Conservation (phyloP, 805 yeast species). For the Candida quercuum region DNA sequence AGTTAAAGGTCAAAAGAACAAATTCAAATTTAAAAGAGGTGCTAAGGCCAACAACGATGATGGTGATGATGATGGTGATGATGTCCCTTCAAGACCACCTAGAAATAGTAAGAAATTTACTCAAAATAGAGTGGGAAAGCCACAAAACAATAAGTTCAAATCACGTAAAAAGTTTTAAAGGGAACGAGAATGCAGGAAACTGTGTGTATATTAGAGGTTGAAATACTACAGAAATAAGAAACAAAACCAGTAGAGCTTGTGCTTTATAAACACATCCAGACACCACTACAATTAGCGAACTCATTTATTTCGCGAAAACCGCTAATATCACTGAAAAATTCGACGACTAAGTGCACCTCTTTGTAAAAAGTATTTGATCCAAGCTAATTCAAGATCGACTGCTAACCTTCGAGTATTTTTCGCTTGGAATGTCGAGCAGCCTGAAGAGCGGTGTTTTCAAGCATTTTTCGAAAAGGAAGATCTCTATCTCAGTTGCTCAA, state of each 20-base stretch:
- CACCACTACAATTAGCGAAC: too few species aligned
- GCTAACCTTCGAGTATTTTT: too few species aligned
- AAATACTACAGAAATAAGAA: too few species aligned
- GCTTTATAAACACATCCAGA: too few species aligned
- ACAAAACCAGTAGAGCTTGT: too few species aligned
- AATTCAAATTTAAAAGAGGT: constrained; percentile 77
- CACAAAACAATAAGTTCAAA: constrained; percentile 40
- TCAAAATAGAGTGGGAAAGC: constrained; percentile 20
- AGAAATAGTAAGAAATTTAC: constrained; percentile 7
- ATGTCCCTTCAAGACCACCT: constrained; percentile 19
- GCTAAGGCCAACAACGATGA: constrained; percentile 46
- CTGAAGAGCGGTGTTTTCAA: neutral
- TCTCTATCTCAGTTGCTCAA: constrained; percentile 2
- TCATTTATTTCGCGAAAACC: too few species aligned
- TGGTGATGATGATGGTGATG: constrained; percentile 46
- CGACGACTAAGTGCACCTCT: too few species aligned
- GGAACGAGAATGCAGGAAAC: too few species aligned
- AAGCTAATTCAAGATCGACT: too few species aligned
- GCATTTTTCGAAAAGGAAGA: neutral
- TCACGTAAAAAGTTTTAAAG: constrained; percentile 52
- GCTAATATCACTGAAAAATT: too few species aligned
- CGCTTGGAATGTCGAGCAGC: neutral
- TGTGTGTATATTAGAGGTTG: constrained; percentile 1
- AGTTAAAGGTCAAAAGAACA: constrained; percentile 87
- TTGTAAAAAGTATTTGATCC: too few species aligned